Evolutionary conservation across 1,139 yeast genomes (phyloP), one percentile per base, ranked within the genome.

Genomic region (Debaryomyces psychrophilus): DNA sequence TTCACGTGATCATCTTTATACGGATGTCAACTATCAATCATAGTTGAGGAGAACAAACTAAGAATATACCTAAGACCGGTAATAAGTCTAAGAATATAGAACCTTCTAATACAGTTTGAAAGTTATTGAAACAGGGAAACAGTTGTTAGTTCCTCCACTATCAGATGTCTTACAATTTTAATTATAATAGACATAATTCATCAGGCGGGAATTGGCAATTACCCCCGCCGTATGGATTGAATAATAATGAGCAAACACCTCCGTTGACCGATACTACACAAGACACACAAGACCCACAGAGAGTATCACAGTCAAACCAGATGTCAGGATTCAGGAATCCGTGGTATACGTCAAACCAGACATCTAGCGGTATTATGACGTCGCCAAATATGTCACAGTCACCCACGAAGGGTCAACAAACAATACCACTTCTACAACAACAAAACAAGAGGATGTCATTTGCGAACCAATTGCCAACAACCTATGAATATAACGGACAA

Each of bases 401-500:
- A 2, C 74, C 73, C 12, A 66, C 74, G 4, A 67, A 67, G 43
- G 52, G 59, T 18, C 57, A 54, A 27, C 56, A 46, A 42, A 41
- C 50, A 18, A 55, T 60, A 18, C 67, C 72, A 8, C 49, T 65
- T 40, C 54, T 66, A 46, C 62, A 64, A 48, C 62, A 64, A 43
- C 71, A 63, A 46, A 64, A 64, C 56, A 50, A 74, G 49, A 70
- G 73, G 54, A 71, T 55, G 62, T 69, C 66, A 47, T 74, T 72
- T 50, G 71, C 78, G 12, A 73, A 71, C 54, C 77, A 73, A 49
- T 63, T 79, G 15, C 82, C 83, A 25, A 73, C 78, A 2, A 80
- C 85, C 1, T 79, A 76, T 55, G 84, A 80, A 57, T 59, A 71
- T 46, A 73, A 66, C 20, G 59, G 55, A 37, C 58, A 57, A 31